Base-by-base conservation (phyloP, 1,284 basidiomycete species). In the Irpex sp. region DNA sequence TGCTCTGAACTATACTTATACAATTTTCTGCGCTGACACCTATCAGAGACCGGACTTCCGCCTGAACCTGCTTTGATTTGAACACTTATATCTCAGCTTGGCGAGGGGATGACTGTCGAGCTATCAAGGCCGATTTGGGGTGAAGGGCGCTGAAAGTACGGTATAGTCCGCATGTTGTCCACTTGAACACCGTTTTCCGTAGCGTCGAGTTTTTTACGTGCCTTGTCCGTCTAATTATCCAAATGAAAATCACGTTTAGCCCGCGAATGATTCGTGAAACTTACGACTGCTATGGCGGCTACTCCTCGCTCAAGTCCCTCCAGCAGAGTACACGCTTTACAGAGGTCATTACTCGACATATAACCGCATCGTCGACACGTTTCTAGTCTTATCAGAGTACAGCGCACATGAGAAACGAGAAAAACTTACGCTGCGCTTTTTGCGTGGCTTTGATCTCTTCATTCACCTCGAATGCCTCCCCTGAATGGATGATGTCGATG, bases 401-500 rank as follows among this genome's bases (percentile, higher is more conserved):
- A 17, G 39, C 13, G 19, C 13, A 50, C n/a, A n/a, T 5, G 39
- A 37, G 31, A 15, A 9, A 47, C 49, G 9, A 5, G 6, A 31
- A 63, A 33, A 54, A 55, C 37, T 73, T 75, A 94, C 93, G 91
- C 74, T 94, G 90, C 19, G 80, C 74, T 73, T 93, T 94, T 74
- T 93, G 89, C 0, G 81, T 83, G 31, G 85, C 87, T 73, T 88
- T 92, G 9, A 93, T 85, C 67, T 89, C 90, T 63, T 92, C 90
- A 68, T 83, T 87, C 47, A 94, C 79, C 70, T 91, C 90, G 70
- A 93, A 96, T 8, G 88, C 90, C 74, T 98, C 95, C 4, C 95
- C 96, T 0, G 94, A 96, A 72, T 97, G 93, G 59, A 99, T 98
- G 66, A 99, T 97, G 73, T 99, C 97, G 63, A 99, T 93, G 67